phyloP scores from a whole-genome alignment of 257 asterid genomes.

The Nicotiana attenuata region DNA sequence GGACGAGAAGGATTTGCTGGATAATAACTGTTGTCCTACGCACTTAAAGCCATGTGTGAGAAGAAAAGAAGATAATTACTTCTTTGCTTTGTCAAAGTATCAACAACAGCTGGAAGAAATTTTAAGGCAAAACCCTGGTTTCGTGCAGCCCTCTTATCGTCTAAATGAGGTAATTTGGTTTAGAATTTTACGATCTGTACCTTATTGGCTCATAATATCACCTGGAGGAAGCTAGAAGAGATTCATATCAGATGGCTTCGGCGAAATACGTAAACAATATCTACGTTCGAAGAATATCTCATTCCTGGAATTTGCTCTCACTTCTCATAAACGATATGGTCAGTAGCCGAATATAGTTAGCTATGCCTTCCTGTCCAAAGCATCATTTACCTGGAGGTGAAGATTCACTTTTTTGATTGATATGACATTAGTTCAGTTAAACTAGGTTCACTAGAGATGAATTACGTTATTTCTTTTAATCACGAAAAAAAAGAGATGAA shows the following conservation, averaged over 20 bases:
- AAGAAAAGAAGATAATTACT: slow-evolving; percentile 93
- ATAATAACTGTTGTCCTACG: slow-evolving; percentile 72
- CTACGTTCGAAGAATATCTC: background rate
- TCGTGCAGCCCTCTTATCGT: slow-evolving; percentile 90
- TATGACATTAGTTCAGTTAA: slow-evolving; percentile 1
- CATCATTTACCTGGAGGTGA: background rate
- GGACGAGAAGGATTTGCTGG: slow-evolving; percentile 94
- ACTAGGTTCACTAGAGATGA: background rate
- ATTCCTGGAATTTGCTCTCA: background rate
- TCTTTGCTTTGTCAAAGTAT: slow-evolving; percentile 93
- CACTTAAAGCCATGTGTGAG: slow-evolving; percentile 84
- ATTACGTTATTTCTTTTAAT: background rate
- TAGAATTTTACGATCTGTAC: background rate
- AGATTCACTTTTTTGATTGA: background rate
- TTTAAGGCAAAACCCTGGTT: slow-evolving; percentile 61
- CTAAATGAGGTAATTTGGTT: slow-evolving; percentile 63
- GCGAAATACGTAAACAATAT: background rate
- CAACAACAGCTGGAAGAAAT: slow-evolving; percentile 61
- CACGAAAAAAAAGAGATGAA: background rate
- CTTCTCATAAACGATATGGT: background rate
- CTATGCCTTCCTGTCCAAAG: background rate
- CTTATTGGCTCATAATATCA: background rate
- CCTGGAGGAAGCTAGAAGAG: background rate
- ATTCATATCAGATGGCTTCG: background rate
- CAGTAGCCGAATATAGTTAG: background rate